Evolutionary conservation across 108 stramenopile species (phyloP), one percentile per base, ranked within the genome.

Genomic region (Skeletonema marinoi): DNA sequence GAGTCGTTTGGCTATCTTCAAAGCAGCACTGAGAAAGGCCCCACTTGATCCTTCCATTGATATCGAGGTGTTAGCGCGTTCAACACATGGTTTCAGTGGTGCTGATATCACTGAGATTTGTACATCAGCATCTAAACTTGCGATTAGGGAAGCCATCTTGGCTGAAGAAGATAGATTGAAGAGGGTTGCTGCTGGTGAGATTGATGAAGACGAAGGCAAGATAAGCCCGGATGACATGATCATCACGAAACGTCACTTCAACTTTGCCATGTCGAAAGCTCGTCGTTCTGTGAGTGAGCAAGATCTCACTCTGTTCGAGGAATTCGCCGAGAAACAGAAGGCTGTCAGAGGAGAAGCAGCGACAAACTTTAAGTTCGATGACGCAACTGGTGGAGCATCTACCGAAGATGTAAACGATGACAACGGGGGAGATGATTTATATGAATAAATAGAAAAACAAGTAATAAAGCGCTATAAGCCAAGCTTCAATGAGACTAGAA

Each of bases 21-120:
- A 95, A 60, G 97, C 99, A n/a, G 90, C 89, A 41, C 87, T 98
- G 10, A 90, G 98, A 68, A 98, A 98, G 76, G 93, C 93, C 38
- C 96, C 96, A 32, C 72, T 98, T 3, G 96, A 86, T 32, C 86
- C 86, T 2, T 86, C 87, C 39, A 89, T 99, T 65, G 88, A 94
- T 58, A 81, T 97, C 56, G 96, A 96, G 74, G 85, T 89, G 14
- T 74, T 98, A 33, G 93, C 95, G 19, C 74, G 91, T 61, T 87
- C 89, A 2, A 96, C 96, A 5, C 89, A 97, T 75, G 96, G 96
- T 32, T 98, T 97, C 74, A 93, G 94, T 74, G 98, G 98, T 32
- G 96, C 98, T 16, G 98, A 98, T 89, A 95, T 97, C 81, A 81
- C 97, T 14, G 98, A 97, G 83, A 96, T 98, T 70, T 97, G 96